Conservation (phyloP, 2,329 filamentous ascomycete genomes). For the Endoconidiophora laricicola region DNA sequence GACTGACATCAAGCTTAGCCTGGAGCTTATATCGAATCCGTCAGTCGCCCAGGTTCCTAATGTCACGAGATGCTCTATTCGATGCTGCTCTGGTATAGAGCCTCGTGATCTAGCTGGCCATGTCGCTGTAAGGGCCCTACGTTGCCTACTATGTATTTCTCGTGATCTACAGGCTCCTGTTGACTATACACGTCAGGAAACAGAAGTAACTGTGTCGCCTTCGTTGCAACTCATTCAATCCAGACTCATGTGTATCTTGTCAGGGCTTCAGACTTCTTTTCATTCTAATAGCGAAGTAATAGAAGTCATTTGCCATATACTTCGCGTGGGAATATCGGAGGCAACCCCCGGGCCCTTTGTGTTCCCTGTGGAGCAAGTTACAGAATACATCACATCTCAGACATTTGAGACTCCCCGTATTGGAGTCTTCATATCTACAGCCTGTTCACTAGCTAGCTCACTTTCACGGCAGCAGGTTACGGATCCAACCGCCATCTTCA, state of each 20-base stretch:
- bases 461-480: conserved; percentile 28
- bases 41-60: conserved; percentile 5
- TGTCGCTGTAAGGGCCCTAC: conserved; percentile 38
- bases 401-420: conserved; percentile 45
- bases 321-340: conserved; percentile 62
- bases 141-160: conserved; percentile 53
- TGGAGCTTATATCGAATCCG: conserved; percentile 1
- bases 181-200: conserved; percentile 30
- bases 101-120: conserved; percentile 31
- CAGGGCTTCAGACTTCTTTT: conserved; percentile 34
- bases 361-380: conserved; percentile 48
- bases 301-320: conserved; percentile 53
- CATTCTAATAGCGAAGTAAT: conserved; percentile 47
- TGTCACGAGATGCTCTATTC: conserved; percentile 7
- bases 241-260: conserved; percentile 30
- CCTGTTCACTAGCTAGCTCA: conserved; percentile 52
- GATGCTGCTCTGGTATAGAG: conserved; percentile 13
- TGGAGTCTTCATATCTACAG: conserved; percentile 53
- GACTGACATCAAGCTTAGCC: conserved; percentile 15
- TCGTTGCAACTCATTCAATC: conserved; percentile 24
- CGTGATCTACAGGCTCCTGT: conserved; percentile 55
- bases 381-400: conserved; percentile 46
- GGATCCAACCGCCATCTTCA: conserved; percentile 32
- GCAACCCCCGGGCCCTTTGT: conserved; percentile 60
- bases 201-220: conserved; percentile 11